A percentile compares a stretch with the other conserved stretches of the same genome.
Conservation (phyloP, 2,329 filamentous ascomycete genomes). For the Pezicula radicicola region DNA sequence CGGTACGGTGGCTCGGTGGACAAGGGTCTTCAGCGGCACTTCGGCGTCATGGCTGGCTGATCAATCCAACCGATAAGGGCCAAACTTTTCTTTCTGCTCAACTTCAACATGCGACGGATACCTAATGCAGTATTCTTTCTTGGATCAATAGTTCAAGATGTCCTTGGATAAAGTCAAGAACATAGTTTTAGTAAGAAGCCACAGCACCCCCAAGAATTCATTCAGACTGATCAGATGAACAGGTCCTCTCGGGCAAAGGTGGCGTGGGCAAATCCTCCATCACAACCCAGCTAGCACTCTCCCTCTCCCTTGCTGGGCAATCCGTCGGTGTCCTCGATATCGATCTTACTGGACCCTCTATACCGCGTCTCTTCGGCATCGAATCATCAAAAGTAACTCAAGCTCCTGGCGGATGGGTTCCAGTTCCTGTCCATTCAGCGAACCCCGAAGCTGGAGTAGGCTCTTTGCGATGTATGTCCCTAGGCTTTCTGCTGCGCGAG, state of each 20-base stretch:
- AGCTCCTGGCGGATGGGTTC: conserved; percentile 87
- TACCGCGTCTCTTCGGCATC: conserved; percentile 89
- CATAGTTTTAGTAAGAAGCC: conserved; percentile 63
- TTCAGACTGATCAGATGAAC: conserved; percentile 10
- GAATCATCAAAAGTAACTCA: conserved; percentile 89
- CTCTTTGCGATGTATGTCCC: conserved; percentile 78
- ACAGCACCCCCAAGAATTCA: neutral
- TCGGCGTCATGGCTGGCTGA: neutral
- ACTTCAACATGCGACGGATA: conserved; percentile 10
- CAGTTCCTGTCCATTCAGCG: conserved; percentile 75
- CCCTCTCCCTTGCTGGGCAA: conserved; percentile 78
- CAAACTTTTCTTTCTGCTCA: neutral
- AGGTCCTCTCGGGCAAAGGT: conserved; percentile 91
- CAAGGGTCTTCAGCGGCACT: neutral
- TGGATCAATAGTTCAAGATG: conserved; percentile 39
- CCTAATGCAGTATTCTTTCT: conserved; percentile 2
- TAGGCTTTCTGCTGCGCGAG: conserved; percentile 83
- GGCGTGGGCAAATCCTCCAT: conserved; percentile 97
- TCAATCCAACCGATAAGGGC: neutral
- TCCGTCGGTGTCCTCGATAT: conserved; percentile 95
- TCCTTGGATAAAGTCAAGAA: conserved; percentile 71
- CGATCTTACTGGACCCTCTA: conserved; percentile 93
- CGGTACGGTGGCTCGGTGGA: neutral
- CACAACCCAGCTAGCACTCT: conserved; percentile 93
- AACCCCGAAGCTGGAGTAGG: conserved; percentile 51